Evolutionary conservation across 495 filamentous ascomycete genomes (phyloP), one percentile per base, ranked within the genome.

Genomic region (Penicillium paradoxum): DNA sequence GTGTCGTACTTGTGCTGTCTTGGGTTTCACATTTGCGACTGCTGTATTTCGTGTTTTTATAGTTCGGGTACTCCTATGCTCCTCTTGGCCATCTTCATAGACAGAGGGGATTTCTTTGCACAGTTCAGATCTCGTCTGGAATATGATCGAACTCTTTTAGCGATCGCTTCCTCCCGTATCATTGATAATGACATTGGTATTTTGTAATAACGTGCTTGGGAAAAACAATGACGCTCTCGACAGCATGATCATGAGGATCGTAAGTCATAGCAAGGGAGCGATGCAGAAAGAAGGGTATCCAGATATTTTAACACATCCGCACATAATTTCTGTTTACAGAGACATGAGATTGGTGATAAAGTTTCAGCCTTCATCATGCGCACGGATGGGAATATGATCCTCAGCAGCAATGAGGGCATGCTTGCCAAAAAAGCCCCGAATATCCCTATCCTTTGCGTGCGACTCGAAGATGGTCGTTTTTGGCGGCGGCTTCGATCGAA

Each of bases 401-500:
- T 27, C 51, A 19, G 27, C 32, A 36, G 45, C 36, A 9, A 13
- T 41, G 11, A 57, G 21, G 7, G 18, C 14, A 9, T 46, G 51
- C 2, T 29, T 49, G 13, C 37, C 51, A 33, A 62, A 62, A 11
- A 52, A 36, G 15, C 15, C 43, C 7, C 44, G 45, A 19, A 66
- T 54, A 27, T 57, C 33, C 24, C 43, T 48, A 6, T 64, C 65
- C 3, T 67, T 66, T 9, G 56, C 51, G 3, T 59, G 61, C 3
- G 65, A 54, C 2, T 67, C 73, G 66, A 90, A 90, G 6, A 83
- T 63, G 10, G 68, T 73, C 30, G 72, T 75, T 62, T 77, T 87
- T 4, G 79, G 75, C 45, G 71, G 81, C 27, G 79, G 79, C 61
- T 79, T 81, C 9, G 85, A 86, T 34, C 90, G 73, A 9, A 95